Evolutionary conservation across 2,329 filamentous ascomycete species (phyloP), one percentile per base, ranked within the genome.

Genomic region (Juglanconis sp.): DNA sequence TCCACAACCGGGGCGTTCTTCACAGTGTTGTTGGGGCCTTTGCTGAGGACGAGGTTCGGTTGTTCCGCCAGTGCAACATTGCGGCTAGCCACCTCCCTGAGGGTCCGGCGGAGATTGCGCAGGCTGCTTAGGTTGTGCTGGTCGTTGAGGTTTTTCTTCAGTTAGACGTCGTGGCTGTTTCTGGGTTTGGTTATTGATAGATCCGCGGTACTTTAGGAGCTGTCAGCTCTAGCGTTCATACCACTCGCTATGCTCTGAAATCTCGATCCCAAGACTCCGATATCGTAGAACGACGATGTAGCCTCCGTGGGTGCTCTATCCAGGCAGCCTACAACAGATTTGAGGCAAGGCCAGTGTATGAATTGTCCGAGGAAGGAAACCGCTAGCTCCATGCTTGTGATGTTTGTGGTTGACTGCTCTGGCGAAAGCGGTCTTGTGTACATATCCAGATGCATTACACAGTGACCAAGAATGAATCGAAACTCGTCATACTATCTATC

Each of bases 61-160:
- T 93, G 62, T 92, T 93, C 70, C 77, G 89, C 64, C 90, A 93
- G 77, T 93, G 90, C 74, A 92, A 93, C 71, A 79, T 92, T 72
- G 89, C 89, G n/a, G 86, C 82, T 3, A 88, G 82, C 61, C 73
- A 81, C 63, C 71, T 81, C 42, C 85, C 85, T 7, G 68, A 80
- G 55, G 85, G 84, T 0, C 82, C 83, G 8, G 65, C 64, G 32
- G 65, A 63, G 51, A 49, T 53, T 31, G 62, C 54, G 17, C 59
- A 57, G 32, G 63, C 54, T 35, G 63, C 62, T 60, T 63, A 35
- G 48, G n/a, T 24, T 15, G 13, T 34, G 11, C 6, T 10, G 30
- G 51, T 4, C 51, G 32, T 13, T 42, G 10, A 31, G 31, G 17
- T 24, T n/a, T 17, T 35, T 13, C 13, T 46, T 2, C 15, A 24